Conservation (phyloP, 345 rosid genomes). For the Populus euphratica region DNA sequence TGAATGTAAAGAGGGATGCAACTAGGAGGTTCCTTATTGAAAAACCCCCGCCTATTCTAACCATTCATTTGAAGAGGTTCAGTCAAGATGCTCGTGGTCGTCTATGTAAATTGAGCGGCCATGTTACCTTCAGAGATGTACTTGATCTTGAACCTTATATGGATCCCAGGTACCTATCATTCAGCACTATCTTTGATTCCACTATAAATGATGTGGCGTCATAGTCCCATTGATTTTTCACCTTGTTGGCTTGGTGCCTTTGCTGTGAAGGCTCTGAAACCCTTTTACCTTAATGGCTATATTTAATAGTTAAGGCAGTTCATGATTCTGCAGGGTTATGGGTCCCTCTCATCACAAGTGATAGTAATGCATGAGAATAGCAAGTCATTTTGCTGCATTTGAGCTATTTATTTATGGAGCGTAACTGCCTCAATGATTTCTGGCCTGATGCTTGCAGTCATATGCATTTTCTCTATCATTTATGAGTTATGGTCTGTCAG, state of each 20-base stretch:
- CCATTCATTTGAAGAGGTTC: constrained; percentile 91
- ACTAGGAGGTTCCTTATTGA: constrained; percentile 72
- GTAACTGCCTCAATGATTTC: neutral
- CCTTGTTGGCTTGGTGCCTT: neutral
- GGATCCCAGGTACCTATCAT: constrained; percentile 68
- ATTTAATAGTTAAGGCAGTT: too few species aligned
- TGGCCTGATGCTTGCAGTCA: neutral
- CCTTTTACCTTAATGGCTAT: neutral
- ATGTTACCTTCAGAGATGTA: constrained; percentile 64
- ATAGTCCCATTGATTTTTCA: neutral
- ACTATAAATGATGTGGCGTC: neutral
- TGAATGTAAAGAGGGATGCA: constrained; percentile 85
- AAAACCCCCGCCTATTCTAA: constrained; percentile 76
- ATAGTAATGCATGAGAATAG: neutral
- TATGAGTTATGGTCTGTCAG: neutral
- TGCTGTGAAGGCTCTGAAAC: neutral
- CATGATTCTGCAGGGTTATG: too few species aligned
- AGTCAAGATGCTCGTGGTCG: constrained; percentile 95
- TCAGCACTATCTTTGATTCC: neutral
- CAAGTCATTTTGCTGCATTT: neutral
- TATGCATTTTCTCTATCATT: neutral
- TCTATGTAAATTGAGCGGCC: constrained; percentile 85
- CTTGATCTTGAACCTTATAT: constrained; percentile 71
- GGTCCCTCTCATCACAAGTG: neutral
- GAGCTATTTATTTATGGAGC: neutral